Conservation (phyloP, 2,329 filamentous ascomycete species). For the Diplodia scrobiculata region DNA sequence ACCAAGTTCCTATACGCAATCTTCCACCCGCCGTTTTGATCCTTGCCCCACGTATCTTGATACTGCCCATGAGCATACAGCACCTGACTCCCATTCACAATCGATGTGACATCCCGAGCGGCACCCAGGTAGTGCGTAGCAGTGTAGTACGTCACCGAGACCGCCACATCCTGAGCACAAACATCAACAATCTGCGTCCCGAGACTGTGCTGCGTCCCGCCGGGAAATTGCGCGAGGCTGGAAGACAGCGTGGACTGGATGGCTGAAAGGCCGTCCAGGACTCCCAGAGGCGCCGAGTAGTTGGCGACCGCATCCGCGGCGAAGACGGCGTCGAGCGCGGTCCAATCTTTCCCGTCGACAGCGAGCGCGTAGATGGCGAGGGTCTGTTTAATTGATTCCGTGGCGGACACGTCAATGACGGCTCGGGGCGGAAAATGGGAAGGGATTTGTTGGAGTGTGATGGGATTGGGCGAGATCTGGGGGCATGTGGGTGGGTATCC, state of each 20-base stretch:
- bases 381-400: slow-evolving; percentile 30
- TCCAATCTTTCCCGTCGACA: slow-evolving; percentile 33
- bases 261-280: slow-evolving; percentile 16
- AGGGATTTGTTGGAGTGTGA: background rate
- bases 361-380: slow-evolving; percentile 33
- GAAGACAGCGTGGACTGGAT: slow-evolving; percentile 26
- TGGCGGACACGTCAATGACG: background rate
- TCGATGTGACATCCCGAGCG: background rate
- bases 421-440: background rate
- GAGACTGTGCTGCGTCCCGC: slow-evolving; percentile 16
- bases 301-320: slow-evolving; percentile 31
- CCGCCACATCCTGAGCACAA: background rate
- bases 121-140: slow-evolving; percentile 18
- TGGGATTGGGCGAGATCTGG: background rate
- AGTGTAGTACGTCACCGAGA: slow-evolving; percentile 18
- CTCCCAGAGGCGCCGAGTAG: slow-evolving; percentile 30
- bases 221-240: background rate
- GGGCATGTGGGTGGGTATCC: background rate
- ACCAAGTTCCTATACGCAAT: slow-evolving; percentile 13
- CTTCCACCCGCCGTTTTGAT: slow-evolving; percentile 2
- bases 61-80: slow-evolving; percentile 15
- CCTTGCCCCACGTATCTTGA: slow-evolving; percentile 12
- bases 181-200: slow-evolving; percentile 1
- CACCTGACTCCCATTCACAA: slow-evolving; percentile 1
- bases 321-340: slow-evolving; percentile 31